Conservation (phyloP, 192 early-diverging fungal genomes). For the Backusella tarrabulga region DNA sequence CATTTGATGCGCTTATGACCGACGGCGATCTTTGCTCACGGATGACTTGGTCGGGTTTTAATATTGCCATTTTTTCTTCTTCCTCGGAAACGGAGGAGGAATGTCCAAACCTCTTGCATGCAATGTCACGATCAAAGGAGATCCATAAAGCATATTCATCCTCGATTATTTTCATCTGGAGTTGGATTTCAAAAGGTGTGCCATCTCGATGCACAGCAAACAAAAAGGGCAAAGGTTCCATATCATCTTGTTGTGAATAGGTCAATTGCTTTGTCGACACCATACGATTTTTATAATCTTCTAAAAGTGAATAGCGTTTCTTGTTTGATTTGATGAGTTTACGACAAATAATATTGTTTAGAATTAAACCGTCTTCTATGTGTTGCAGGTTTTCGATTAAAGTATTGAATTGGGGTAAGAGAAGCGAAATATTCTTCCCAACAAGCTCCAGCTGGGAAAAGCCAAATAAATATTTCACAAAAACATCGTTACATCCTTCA, state of each 20-base stretch:
- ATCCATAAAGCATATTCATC: conserved; percentile 61
- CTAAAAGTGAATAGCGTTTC: neutral
- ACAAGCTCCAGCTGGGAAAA: conserved; percentile 46
- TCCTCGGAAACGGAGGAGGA: neutral
- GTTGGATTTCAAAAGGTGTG: conserved; percentile 54
- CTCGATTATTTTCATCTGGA: conserved; percentile 56
- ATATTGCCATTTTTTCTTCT: neutral
- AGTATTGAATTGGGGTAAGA: conserved; percentile 61
- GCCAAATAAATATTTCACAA: conserved; percentile 67
- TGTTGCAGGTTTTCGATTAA: conserved; percentile 44
- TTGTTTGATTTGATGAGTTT: conserved; percentile 5
- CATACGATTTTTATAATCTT: conserved; percentile 1
- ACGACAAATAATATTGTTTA: conserved; percentile 32
- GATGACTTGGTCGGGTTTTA: neutral
- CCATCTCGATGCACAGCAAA: conserved; percentile 64
- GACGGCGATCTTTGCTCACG: neutral
- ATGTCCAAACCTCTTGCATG: conserved; percentile 33
- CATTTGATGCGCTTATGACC: conserved; percentile 4
- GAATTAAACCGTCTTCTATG: conserved; percentile 20
- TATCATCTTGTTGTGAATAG: conserved; percentile 9
- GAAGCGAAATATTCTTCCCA: conserved; percentile 41
- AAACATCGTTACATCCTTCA: conserved; percentile 55
- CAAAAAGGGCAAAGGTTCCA: conserved; percentile 27
- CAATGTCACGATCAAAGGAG: conserved; percentile 54
- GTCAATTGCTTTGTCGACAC: conserved; percentile 5